Conservation (phyloP, 345 rosid species). For the Adansonia digitata region DNA sequence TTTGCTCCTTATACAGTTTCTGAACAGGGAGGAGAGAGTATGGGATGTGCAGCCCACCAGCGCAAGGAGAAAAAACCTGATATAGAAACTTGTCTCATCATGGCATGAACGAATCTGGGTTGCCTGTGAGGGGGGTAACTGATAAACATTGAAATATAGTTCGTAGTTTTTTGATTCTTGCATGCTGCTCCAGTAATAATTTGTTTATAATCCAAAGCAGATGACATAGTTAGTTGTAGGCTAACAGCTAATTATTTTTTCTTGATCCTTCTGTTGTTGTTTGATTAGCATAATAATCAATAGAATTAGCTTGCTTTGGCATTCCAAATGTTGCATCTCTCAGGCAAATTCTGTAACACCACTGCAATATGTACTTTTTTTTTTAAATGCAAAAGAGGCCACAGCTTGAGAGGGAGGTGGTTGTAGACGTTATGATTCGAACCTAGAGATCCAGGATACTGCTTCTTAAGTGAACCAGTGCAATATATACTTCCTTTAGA, state of each 20-base stretch:
- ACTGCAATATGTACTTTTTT: background rate
- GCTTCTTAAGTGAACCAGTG: no score
- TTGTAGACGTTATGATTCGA: no score
- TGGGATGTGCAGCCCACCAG: background rate
- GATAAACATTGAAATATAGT: background rate
- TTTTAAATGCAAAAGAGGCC: no score
- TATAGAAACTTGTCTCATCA: background rate
- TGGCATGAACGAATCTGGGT: background rate
- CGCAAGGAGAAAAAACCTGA: conserved; percentile 7
- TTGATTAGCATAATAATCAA: conserved; percentile 7
- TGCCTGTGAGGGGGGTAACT: conserved; percentile 2
- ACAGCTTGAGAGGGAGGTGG: no score
- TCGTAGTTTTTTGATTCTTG: background rate
- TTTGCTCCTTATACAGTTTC: background rate
- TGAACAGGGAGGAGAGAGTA: background rate
- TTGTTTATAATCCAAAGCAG: conserved; percentile 20
- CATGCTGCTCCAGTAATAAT: conserved; percentile 14
- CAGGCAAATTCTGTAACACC: background rate
- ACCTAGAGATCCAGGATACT: no score
- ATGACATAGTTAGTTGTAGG: conserved; percentile 21
- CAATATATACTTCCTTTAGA: no score
- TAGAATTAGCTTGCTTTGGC: background rate
- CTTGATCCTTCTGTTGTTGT: conserved; percentile 14
- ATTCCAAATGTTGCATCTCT: background rate
- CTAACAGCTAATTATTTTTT: conserved; percentile 22